These are phyloP conservation scores for Aaosphaeria pasadenensis DNA, from an alignment of 2,329 filamentous ascomycete species.

Conservation along the genomic window DNA sequence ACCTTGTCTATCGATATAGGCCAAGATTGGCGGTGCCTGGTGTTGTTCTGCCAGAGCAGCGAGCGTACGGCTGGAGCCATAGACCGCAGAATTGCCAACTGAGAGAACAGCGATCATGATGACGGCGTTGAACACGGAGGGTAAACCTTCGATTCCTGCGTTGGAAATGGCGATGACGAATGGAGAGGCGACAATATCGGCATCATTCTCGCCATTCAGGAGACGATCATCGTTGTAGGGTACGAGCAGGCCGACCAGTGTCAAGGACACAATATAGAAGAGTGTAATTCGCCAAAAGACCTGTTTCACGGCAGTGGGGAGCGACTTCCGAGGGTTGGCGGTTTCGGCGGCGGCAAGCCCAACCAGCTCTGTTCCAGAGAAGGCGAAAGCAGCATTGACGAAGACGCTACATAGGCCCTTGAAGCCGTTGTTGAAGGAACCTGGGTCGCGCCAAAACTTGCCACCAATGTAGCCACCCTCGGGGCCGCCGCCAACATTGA, in stretches of 20 bases:
- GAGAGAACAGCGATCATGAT: conserved; percentile 88
- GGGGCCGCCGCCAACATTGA: conserved; percentile 71
- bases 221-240: conserved; percentile 67
- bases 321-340: conserved; percentile 74
- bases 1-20: conserved; percentile 60
- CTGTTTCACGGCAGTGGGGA: conserved; percentile 89
- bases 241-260: conserved; percentile 78
- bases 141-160: conserved; percentile 75
- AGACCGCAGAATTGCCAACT: conserved; percentile 88
- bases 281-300: conserved; percentile 89
- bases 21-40: conserved; percentile 55
- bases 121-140: conserved; percentile 90
- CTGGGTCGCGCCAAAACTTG: conserved; percentile 72
- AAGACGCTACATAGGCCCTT: conserved; percentile 79
- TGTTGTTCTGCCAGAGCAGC: conserved; percentile 82
- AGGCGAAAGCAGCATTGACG: conserved; percentile 72
- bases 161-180: conserved; percentile 91
- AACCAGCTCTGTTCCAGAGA: conserved; percentile 73
- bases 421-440: conserved; percentile 82
- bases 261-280: conserved; percentile 84
- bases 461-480: conserved; percentile 73
- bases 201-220: conserved; percentile 54
- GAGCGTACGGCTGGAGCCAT: conserved; percentile 85
- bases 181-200: conserved; percentile 73
- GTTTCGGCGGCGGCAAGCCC: conserved; percentile 78